Evolutionary conservation across 148 eudicot species (phyloP).

Genomic region (Fallopia convolvulus): DNA sequence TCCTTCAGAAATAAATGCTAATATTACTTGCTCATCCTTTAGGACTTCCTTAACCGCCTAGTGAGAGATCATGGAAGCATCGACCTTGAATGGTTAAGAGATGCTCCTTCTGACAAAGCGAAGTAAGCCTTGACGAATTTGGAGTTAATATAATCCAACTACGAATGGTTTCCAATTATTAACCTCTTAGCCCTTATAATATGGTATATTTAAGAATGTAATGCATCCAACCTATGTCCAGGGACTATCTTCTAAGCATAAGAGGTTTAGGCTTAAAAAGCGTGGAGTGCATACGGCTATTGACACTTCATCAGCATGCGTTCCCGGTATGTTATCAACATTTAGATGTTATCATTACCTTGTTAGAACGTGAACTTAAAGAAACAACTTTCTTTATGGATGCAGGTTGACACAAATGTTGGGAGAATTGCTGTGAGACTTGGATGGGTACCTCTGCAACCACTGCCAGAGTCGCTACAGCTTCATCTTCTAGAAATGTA

Average conservation of each 20-base stretch:
- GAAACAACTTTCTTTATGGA: not conserved
- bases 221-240: constrained; percentile 17
- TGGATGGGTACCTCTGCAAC: constrained; percentile 82
- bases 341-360: not conserved
- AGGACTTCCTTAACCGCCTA: constrained; percentile 58
- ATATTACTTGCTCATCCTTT: constrained; percentile 14
- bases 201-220: not conserved
- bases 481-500: constrained; percentile 63
- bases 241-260: constrained; percentile 71
- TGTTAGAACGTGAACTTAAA: not conserved
- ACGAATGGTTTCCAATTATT: not conserved
- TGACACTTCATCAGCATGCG: constrained; percentile 62
- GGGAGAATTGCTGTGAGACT: constrained; percentile 62
- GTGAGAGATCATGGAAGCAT: constrained; percentile 52
- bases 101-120: constrained; percentile 49
- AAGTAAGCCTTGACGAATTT: constrained; percentile 35
- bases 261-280: constrained; percentile 80
- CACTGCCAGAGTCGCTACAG: constrained; percentile 46
- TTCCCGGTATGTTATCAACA: constrained; percentile 58
- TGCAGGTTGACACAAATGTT: constrained; percentile 78
- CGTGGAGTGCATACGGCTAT: constrained; percentile 71
- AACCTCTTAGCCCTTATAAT: not conserved
- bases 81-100: constrained; percentile 78
- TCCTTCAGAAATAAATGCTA: not conserved
- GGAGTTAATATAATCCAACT: not conserved